These are phyloP conservation scores for Kwoniella heveanensis DNA, from an alignment of 768 basidiomycete species.

Conservation along the genomic window DNA sequence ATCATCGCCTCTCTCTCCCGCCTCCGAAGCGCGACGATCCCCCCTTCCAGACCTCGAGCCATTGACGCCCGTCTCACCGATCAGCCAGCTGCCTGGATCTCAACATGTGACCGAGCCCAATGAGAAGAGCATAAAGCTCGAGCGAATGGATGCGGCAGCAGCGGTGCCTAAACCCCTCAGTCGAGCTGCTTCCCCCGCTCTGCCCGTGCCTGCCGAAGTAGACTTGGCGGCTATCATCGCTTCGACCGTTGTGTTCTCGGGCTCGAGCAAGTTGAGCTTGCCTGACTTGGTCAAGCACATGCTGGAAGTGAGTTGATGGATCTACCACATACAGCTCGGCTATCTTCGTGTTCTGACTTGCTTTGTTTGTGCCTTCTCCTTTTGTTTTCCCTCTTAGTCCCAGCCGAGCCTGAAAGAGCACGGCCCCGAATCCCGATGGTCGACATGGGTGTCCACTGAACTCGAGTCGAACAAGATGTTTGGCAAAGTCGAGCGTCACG, in stretches of 20 bases:
- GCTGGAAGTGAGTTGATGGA: constrained; percentile 48
- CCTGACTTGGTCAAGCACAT: constrained; percentile 56
- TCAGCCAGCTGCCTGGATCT: constrained; percentile 1
- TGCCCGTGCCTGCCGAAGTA: constrained; percentile 28
- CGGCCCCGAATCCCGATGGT: constrained; percentile 45
- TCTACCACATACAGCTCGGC: background rate
- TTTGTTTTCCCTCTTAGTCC: too few relatives aligned
- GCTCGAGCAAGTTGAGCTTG: constrained; percentile 44
- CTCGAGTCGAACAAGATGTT: constrained; percentile 50
- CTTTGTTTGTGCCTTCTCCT: constrained; percentile 1
- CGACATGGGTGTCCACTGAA: constrained; percentile 35
- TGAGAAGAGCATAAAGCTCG: constrained; percentile 17
- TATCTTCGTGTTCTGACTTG: background rate
- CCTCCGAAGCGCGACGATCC: constrained; percentile 14
- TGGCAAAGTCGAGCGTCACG: constrained; percentile 52
- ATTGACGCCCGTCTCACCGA: background rate
- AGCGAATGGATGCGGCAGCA: constrained; percentile 7
- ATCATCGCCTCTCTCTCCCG: constrained; percentile 18
- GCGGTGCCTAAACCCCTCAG: constrained; percentile 1
- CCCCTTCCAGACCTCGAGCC: constrained; percentile 6
- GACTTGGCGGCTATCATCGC: constrained; percentile 51
- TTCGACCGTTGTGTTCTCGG: constrained; percentile 53
- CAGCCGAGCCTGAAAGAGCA: constrained; percentile 48
- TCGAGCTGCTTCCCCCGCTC: constrained; percentile 5
- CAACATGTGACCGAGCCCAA: background rate